A percentile compares a stretch with the other conserved stretches of the same genome.
Evolutionary conservation across 805 yeast genomes (phyloP).

Genomic region (Phaffomyces thermotolerans): DNA sequence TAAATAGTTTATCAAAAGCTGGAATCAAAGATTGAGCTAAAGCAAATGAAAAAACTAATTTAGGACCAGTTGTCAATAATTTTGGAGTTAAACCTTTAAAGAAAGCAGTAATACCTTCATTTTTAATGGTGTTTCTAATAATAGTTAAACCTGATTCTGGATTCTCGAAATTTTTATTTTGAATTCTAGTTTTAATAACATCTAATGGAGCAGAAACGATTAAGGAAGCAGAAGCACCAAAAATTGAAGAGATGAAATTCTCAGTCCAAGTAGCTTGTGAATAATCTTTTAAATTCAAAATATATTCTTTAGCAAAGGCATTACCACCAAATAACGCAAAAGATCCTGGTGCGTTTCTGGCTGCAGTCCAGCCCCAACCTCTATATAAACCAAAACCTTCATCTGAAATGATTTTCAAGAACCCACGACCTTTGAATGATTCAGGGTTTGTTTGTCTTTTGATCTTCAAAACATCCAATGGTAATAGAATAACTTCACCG

Average conservation of each 20-base stretch:
- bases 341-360: slow-evolving; percentile 98
- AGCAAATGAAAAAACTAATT: slow-evolving; percentile 96
- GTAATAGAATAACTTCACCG: slow-evolving; percentile 93
- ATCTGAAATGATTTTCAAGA: slow-evolving; percentile 73
- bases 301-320: slow-evolving; percentile 96
- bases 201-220: slow-evolving; percentile 97
- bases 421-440: slow-evolving; percentile 97
- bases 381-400: slow-evolving; percentile 92
- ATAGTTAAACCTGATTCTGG: slow-evolving; percentile 92
- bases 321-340: slow-evolving; percentile 97
- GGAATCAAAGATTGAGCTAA: slow-evolving; percentile 96
- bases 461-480: slow-evolving; percentile 93
- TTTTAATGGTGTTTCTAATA: slow-evolving; percentile 84
- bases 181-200: slow-evolving; percentile 97
- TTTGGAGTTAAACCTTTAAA: slow-evolving; percentile 94
- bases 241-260: slow-evolving; percentile 89
- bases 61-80: slow-evolving; percentile 95
- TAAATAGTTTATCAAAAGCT: slow-evolving; percentile 74
- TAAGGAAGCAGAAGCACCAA: slow-evolving; percentile 94
- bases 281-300: slow-evolving; percentile 81
- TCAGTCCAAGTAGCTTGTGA: slow-evolving; percentile 90
- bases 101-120: slow-evolving; percentile 77
- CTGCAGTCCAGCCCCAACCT: slow-evolving; percentile 99
- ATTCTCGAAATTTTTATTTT: slow-evolving; percentile 90
- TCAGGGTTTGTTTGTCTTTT: slow-evolving; percentile 99